Evolutionary conservation across 2,329 filamentous ascomycete genomes (phyloP), one percentile per base, ranked within the genome.

Genomic region (Furcasterigmium sp.): DNA sequence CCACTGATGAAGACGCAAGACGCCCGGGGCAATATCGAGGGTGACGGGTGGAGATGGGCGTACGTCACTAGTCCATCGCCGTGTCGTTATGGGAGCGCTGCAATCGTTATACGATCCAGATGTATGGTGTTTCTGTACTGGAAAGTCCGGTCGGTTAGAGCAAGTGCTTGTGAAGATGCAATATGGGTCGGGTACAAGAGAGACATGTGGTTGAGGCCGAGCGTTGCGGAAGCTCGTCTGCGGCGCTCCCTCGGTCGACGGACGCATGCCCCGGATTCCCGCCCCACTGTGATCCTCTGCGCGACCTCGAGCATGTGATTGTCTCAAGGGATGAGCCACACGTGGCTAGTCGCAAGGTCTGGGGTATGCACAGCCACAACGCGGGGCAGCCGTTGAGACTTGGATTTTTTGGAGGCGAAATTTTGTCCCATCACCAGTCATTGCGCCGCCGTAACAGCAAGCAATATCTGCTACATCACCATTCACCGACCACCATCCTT

Each of bases 321-420:
- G 5, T 26, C 23, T 26, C 7, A 26, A 26, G 23, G 11, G 7
- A 11, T 11, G 21, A 29, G 38, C 28, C n/a, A 14, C 35, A 37
- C 19, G 21, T 14, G n/a, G n/a, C n/a, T n/a, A n/a, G n/a, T n/a
- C n/a, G n/a, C n/a, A n/a, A n/a, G n/a, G n/a, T n/a, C n/a, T 21
- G 35, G 18, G 10, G 35, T 25, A 13, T 5, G 9, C 19, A 26
- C 37, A 48, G 48, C 48, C 48, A 48, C 46, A 48, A 13, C 41
- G 48, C 43, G 48, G 48, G 48, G 48, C 48, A 48, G 35, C 25
- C 41, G 41, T 43, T 37, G 26, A 25, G 39, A 21, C 34, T 18
- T 30, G n/a, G n/a, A n/a, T n/a, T 28, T 21, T 15, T 25, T 29
- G 18, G 19, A 15, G 35, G 36, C 14, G 10, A 35, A 35, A 17